Conservation (phyloP, 139 green algal species). For the Coccomyxa sp. region DNA sequence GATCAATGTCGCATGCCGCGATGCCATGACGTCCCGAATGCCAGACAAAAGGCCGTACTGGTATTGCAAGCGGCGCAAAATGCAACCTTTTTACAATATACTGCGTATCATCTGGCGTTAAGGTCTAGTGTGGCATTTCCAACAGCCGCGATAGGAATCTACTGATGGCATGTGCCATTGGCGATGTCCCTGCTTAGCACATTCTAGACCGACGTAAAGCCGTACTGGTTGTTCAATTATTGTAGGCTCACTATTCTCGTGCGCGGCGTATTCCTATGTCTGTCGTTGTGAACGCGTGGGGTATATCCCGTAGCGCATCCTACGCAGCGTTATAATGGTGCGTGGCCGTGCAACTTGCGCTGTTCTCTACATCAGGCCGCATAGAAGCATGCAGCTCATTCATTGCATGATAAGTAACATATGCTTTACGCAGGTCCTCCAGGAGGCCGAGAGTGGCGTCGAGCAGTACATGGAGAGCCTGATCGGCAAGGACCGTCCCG, state of each 20-base stretch:
- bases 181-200: no score
- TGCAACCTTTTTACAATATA: no score
- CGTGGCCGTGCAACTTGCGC: neutral
- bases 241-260: neutral
- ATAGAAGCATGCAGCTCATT: neutral
- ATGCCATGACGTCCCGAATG: neutral
- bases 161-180: neutral
- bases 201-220: no score
- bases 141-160: neutral
- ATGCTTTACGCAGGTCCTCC: neutral
- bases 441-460: neutral
- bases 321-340: neutral
- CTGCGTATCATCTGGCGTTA: no score
- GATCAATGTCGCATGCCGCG: neutral
- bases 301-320: neutral
- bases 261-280: neutral
- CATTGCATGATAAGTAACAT: neutral
- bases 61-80: no score
- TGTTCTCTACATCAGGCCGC: neutral
- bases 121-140: neutral
- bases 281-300: neutral
- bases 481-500: constrained; percentile 3
- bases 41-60: neutral
- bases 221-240: neutral
- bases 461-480: neutral